Percentiles rank a stretch among this genome's conserved stretches.
Conservation (phyloP, 495 filamentous ascomycete species). For the Aspergillus taichungensis region DNA sequence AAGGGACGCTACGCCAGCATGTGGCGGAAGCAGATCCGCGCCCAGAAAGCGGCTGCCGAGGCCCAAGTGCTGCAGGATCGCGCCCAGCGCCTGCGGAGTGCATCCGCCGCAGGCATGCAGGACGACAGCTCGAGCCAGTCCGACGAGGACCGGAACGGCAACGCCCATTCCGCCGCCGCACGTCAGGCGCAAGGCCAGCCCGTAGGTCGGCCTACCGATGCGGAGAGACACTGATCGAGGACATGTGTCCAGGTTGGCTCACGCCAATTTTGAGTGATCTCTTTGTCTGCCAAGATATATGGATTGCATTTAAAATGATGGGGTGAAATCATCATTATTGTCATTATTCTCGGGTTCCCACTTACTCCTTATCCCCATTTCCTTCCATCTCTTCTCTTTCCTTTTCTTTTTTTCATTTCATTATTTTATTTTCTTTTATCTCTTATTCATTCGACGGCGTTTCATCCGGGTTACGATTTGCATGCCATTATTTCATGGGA, state of each 20-base stretch:
- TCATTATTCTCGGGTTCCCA: constrained; percentile 4
- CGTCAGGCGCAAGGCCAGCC: constrained; percentile 12
- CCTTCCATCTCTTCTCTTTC: constrained; percentile 1
- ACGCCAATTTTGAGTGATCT: constrained; percentile 2
- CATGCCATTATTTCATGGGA: constrained; percentile 10
- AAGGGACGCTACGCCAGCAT: constrained; percentile 81
- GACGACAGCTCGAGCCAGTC: constrained; percentile 47
- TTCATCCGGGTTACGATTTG: constrained; percentile 19
- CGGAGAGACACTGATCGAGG: background rate
- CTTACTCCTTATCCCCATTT: constrained; percentile 3
- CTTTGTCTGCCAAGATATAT: constrained; percentile 4
- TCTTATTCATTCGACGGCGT: constrained; percentile 13
- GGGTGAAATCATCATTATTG: background rate
- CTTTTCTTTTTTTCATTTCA: constrained; percentile 4
- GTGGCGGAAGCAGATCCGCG: constrained; percentile 93
- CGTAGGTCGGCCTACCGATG: constrained; percentile 12
- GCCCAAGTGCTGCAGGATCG: constrained; percentile 48
- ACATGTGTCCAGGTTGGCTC: constrained; percentile 7
- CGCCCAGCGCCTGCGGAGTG: constrained; percentile 38
- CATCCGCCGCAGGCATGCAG: constrained; percentile 23
- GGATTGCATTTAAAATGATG: constrained; percentile 7
- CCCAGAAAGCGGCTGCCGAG: constrained; percentile 73
- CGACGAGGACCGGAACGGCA: constrained; percentile 39
- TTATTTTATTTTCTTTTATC: too few species aligned
- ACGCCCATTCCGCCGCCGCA: constrained; percentile 16